Conservation (phyloP, 176 grass and related monocot species). For the Tillandsia leiboldiana region DNA sequence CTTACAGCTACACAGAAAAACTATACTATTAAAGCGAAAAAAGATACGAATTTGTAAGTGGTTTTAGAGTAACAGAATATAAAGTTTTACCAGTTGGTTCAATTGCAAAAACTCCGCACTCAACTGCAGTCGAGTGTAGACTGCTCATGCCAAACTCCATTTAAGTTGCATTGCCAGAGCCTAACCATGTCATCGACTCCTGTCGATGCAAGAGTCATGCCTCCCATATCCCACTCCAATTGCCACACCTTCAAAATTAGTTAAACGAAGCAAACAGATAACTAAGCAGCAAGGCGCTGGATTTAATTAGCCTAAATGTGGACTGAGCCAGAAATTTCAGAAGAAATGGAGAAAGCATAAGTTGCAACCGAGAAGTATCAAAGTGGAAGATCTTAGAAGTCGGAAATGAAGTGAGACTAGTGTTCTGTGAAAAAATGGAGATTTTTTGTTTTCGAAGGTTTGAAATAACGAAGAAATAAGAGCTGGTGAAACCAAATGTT, state of each 20-base stretch:
- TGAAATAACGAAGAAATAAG: not conserved
- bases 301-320: not conserved
- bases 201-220: slow-evolving; percentile 83
- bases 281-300: not conserved
- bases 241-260: slow-evolving; percentile 55
- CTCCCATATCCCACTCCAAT: slow-evolving; percentile 88
- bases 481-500: not conserved
- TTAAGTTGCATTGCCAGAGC: slow-evolving; percentile 81
- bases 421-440: not conserved
- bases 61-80: no score
- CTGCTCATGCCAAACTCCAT: slow-evolving; percentile 86
- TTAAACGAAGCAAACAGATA: slow-evolving; percentile 8
- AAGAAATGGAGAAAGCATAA: not conserved
- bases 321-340: not conserved
- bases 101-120: slow-evolving; percentile 20
- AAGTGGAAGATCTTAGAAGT: not conserved
- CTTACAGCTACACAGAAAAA: no score
- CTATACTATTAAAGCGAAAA: no score
- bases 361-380: not conserved
- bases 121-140: slow-evolving; percentile 57
- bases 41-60: no score
- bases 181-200: slow-evolving; percentile 70
- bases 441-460: not conserved
- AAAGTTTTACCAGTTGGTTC: no score
- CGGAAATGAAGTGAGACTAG: slow-evolving; percentile 9